A percentile compares a stretch with the other conserved stretches of the same genome.
phyloP scores from a whole-genome alignment of 345 rosid species.

The Salix arbutifolia region DNA sequence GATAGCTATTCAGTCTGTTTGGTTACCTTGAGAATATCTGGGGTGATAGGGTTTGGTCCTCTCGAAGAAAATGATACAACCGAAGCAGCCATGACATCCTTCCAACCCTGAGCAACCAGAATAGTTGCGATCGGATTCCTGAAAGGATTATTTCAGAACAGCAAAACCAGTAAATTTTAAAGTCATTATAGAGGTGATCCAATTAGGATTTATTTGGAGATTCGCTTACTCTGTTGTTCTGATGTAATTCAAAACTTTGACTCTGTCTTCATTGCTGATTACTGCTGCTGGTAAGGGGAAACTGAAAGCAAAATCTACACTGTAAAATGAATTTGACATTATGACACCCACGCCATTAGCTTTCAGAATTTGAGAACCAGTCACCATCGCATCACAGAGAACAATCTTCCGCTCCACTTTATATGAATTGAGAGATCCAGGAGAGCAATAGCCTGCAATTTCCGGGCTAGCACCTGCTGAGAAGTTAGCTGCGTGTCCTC shows the following conservation, averaged over 20 bases:
- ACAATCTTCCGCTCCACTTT: conserved; percentile 27
- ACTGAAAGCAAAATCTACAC: conserved; percentile 24
- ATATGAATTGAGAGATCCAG: conserved; percentile 21
- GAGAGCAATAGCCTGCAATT: conserved; percentile 13
- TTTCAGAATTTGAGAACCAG: conserved; percentile 14
- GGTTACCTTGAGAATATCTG: conserved; percentile 30
- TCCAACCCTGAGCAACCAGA: conserved; percentile 9
- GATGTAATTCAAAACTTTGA: conserved; percentile 14
- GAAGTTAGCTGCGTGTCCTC: conserved; percentile 37
- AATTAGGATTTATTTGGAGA: background rate
- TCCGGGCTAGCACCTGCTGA: conserved; percentile 20
- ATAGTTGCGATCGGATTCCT: conserved; percentile 27
- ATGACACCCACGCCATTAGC: conserved; percentile 29
- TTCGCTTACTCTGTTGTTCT: conserved; percentile 16
- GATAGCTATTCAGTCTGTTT: no score
- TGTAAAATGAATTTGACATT: conserved; percentile 11
- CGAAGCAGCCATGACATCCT: conserved; percentile 17
- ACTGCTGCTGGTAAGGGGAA: conserved; percentile 32
- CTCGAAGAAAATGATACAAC: conserved; percentile 25
- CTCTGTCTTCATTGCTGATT: conserved; percentile 22
- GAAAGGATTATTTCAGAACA: background rate
- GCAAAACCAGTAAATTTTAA: background rate
- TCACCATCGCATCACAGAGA: conserved; percentile 13
- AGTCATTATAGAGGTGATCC: background rate
- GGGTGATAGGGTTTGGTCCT: conserved; percentile 20